A percentile compares a stretch with the other conserved stretches of the same genome.
Conservation (phyloP, 2,329 filamentous ascomycete species). For the Beauveria sp. region DNA sequence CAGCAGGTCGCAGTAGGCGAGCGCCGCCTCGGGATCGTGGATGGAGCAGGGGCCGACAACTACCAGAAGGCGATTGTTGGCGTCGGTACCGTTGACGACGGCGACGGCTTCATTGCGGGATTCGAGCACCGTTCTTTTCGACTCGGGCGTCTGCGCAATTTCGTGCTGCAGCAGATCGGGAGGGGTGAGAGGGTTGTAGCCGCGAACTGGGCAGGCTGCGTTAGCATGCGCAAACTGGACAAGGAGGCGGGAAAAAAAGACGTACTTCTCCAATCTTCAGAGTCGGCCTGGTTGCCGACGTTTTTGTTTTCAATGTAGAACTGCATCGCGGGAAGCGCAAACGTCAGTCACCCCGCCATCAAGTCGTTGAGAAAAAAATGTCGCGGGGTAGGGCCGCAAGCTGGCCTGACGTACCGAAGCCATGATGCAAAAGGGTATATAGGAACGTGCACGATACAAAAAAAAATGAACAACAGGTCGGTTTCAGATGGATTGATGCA, state of each 20-base stretch:
- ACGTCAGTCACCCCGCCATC: slow-evolving; percentile 23
- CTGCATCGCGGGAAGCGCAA: slow-evolving; percentile 16
- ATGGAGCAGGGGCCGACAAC: slow-evolving; percentile 95
- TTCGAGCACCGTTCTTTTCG: slow-evolving; percentile 58
- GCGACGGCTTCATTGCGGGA: slow-evolving; percentile 61
- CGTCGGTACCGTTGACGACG: slow-evolving; percentile 70
- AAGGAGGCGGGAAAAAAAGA: slow-evolving; percentile 3
- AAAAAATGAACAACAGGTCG: neutral
- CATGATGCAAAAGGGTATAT: slow-evolving; percentile 2
- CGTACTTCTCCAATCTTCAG: slow-evolving; percentile 79
- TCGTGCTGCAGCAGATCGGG: slow-evolving; percentile 83
- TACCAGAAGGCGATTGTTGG: slow-evolving; percentile 76
- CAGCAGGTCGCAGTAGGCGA: slow-evolving; percentile 79
- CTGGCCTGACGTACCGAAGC: slow-evolving; percentile 13
- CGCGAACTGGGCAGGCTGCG: slow-evolving; percentile 51
- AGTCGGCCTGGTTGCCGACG: slow-evolving; percentile 64
- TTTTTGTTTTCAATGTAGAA: slow-evolving; percentile 75
- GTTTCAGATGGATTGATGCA: neutral
- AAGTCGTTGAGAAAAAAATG: neutral
- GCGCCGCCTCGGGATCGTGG: slow-evolving; percentile 79
- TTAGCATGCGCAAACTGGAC: slow-evolving; percentile 14
- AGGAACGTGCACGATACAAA: neutral
- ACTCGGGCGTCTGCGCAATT: slow-evolving; percentile 59
- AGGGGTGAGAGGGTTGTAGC: slow-evolving; percentile 85
- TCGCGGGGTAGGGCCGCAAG: slow-evolving; percentile 10